phyloP scores from a whole-genome alignment of 352 stramenopile genomes.

The Phytophthora sansomeana region DNA sequence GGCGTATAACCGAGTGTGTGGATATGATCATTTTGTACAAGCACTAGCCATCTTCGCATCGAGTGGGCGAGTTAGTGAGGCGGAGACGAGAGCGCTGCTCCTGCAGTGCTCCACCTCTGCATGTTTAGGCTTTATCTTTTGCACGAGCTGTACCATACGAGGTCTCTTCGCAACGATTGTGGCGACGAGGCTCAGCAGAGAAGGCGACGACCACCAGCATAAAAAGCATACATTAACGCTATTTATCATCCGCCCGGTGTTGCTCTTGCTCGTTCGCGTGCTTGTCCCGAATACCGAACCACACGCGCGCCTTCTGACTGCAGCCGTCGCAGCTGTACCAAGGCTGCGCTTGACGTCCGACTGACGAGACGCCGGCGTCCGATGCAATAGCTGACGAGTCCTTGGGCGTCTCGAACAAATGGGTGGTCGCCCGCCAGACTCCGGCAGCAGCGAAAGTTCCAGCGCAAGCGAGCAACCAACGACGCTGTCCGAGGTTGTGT shows the following conservation, averaged over 20 bases:
- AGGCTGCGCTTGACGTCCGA: not conserved
- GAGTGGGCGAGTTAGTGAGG: constrained; percentile 19
- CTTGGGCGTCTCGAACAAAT: constrained; percentile 41
- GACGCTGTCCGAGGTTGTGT: constrained; percentile 55
- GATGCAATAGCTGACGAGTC: not conserved
- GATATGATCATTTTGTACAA: constrained; percentile 31
- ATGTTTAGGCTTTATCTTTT: constrained; percentile 46
- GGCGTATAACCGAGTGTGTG: constrained; percentile 11
- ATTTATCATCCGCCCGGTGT: constrained; percentile 40
- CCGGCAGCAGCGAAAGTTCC: constrained; percentile 56
- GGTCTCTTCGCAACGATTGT: constrained; percentile 27
- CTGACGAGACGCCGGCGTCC: not conserved
- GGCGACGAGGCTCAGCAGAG: constrained; percentile 18
- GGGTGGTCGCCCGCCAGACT: constrained; percentile 60
- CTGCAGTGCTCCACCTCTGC: constrained; percentile 16
- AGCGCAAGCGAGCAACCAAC: constrained; percentile 64
- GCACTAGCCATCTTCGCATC: constrained; percentile 10
- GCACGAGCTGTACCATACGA: constrained; percentile 56
- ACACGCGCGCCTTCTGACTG: constrained; percentile 9
- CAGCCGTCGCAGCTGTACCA: constrained; percentile 22
- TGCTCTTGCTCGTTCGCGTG: constrained; percentile 2
- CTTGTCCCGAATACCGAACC: constrained; percentile 11
- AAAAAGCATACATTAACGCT: constrained; percentile 46
- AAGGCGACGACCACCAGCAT: constrained; percentile 33
- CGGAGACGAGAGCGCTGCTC: constrained; percentile 18